A percentile compares a stretch with the other conserved stretches of the same genome.
Evolutionary conservation across 2,329 filamentous ascomycete species (phyloP).

Genomic region (Phialemonium atrogriseum): DNA sequence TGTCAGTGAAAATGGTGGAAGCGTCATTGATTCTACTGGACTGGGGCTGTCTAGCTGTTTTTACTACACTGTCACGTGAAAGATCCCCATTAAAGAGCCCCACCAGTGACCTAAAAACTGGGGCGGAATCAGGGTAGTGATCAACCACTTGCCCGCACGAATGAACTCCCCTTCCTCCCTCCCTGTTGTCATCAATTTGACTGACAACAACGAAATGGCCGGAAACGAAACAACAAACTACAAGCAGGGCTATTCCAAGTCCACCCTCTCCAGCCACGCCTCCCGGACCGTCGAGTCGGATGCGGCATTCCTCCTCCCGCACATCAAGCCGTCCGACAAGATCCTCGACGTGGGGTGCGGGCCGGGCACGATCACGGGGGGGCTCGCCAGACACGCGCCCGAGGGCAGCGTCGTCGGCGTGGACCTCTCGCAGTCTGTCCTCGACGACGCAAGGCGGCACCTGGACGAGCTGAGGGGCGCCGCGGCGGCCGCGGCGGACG

Average conservation of each 20-base stretch:
- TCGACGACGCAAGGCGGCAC: slow-evolving; percentile 23
- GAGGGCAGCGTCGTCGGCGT: slow-evolving; percentile 30
- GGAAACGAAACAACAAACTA: too few species aligned
- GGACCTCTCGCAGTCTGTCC: slow-evolving; percentile 24
- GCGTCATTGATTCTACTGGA: too few species aligned
- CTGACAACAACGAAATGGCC: too few species aligned
- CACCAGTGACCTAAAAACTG: too few species aligned
- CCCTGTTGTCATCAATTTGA: too few species aligned
- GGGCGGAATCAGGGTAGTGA: too few species aligned
- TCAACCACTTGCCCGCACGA: too few species aligned
- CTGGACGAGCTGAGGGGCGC: slow-evolving; percentile 7
- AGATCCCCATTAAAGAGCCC: too few species aligned
- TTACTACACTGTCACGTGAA: too few species aligned
- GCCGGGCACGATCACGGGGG: slow-evolving; percentile 38
- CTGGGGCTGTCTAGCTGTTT: too few species aligned
- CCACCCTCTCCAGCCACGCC: slow-evolving; percentile 27
- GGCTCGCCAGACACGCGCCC: slow-evolving; percentile 29
- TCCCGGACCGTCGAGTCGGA: slow-evolving; percentile 33
- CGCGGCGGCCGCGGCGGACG: slow-evolving; percentile 9
- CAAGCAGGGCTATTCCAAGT: slow-evolving; percentile 29
- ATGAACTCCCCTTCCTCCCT: too few species aligned
- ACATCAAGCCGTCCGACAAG: slow-evolving; percentile 26
- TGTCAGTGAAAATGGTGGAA: too few species aligned
- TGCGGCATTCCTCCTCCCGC: slow-evolving; percentile 32
- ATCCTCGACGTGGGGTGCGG: slow-evolving; percentile 41